These are phyloP conservation scores for Lasiosphaeria ovina DNA, from an alignment of 495 filamentous ascomycete genomes.

Conservation along the genomic window DNA sequence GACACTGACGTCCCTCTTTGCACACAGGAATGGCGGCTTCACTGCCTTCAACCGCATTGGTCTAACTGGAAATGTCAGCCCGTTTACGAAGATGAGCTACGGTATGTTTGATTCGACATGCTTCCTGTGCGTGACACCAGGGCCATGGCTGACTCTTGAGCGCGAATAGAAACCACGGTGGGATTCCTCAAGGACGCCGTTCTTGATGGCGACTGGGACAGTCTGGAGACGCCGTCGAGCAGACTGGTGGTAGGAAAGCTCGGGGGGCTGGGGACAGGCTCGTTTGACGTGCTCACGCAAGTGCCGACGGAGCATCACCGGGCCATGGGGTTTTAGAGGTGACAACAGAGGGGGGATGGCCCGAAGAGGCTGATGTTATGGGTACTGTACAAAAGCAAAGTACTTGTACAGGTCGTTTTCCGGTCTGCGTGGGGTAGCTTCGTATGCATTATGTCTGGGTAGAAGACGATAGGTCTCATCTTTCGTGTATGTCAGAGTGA, in stretches of 20 bases:
- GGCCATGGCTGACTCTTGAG: slow-evolving; percentile 7
- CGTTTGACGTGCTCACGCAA: slow-evolving; percentile 75
- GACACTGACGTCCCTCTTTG: not conserved
- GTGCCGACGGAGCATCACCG: slow-evolving; percentile 39
- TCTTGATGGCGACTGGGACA: slow-evolving; percentile 84
- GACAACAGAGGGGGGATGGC: not conserved
- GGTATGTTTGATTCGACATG: slow-evolving; percentile 31
- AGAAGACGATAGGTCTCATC: too few relatives aligned
- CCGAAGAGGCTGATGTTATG: not conserved
- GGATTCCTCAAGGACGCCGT: slow-evolving; percentile 91
- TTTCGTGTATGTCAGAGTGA: too few relatives aligned
- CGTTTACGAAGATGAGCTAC: slow-evolving; percentile 98
- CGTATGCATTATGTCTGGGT: too few relatives aligned
- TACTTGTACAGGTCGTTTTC: too few relatives aligned
- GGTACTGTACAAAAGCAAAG: not conserved
- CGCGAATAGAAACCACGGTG: slow-evolving; percentile 70
- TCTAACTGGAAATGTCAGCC: slow-evolving; percentile 74
- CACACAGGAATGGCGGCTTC: slow-evolving; percentile 68
- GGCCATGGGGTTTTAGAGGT: slow-evolving; percentile 17
- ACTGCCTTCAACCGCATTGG: slow-evolving; percentile 89
- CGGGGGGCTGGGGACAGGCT: slow-evolving; percentile 81
- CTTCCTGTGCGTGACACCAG: not conserved
- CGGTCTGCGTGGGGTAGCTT: too few relatives aligned
- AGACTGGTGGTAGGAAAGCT: slow-evolving; percentile 84
- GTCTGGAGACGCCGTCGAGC: slow-evolving; percentile 78